Percentiles rank a stretch among this genome's conserved stretches.
Conservation (phyloP, 805 yeast species). For the Saccharomycopsis olivae region DNA sequence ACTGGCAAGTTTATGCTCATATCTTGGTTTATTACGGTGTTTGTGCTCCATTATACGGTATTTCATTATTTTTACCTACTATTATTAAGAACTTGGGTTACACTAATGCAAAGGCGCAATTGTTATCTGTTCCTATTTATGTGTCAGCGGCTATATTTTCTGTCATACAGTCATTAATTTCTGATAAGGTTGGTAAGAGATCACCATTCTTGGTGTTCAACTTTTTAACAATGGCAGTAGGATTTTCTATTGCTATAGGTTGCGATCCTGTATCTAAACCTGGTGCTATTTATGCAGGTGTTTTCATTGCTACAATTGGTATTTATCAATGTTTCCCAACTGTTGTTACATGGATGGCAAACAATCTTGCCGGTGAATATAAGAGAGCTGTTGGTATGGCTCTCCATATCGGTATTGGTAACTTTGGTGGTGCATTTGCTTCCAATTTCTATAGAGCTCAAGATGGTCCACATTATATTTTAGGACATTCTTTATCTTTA, state of each 20-base stretch:
- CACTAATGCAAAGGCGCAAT: slow-evolving; percentile 30
- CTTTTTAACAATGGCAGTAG: slow-evolving; percentile 24
- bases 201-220: slow-evolving; percentile 25
- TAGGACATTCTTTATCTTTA: slow-evolving; percentile 27
- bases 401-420: slow-evolving; percentile 30
- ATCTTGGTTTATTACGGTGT: slow-evolving; percentile 24
- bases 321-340: slow-evolving; percentile 26
- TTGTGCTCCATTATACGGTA: slow-evolving; percentile 27
- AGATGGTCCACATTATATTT: slow-evolving; percentile 22
- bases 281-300: slow-evolving; percentile 25
- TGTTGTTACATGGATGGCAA: slow-evolving; percentile 28
- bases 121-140: slow-evolving; percentile 35
- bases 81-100: slow-evolving; percentile 35
- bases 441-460: slow-evolving; percentile 25
- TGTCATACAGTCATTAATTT: slow-evolving; percentile 23
- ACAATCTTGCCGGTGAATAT: slow-evolving; percentile 28
- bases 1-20: slow-evolving; percentile 26
- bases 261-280: slow-evolving; percentile 22
- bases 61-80: slow-evolving; percentile 36
- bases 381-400: slow-evolving; percentile 32
- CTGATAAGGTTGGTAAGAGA: slow-evolving; percentile 24
- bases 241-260: slow-evolving; percentile 25
- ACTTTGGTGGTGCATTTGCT: slow-evolving; percentile 29
- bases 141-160: slow-evolving; percentile 26
- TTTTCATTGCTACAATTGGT: slow-evolving; percentile 26